These are phyloP conservation scores for Breynia disticha DNA, from an alignment of 441 rosid species.

Conservation along the genomic window DNA sequence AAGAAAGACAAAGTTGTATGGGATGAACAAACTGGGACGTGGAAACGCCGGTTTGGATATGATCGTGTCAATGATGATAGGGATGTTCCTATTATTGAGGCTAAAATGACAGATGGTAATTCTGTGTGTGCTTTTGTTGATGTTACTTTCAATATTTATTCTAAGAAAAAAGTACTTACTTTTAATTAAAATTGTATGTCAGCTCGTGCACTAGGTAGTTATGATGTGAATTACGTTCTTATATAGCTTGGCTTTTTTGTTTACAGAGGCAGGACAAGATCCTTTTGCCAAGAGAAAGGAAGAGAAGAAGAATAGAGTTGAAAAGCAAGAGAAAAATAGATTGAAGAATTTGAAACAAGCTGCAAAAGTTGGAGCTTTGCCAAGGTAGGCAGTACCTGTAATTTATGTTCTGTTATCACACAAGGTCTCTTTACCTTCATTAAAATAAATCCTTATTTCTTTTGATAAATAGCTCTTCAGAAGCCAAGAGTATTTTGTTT, in stretches of 20 bases:
- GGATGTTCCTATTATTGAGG: slow-evolving; percentile 80
- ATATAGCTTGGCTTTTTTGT: background rate
- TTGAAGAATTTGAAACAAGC: slow-evolving; percentile 70
- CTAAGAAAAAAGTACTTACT: too few relatives aligned
- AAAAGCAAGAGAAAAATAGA: slow-evolving; percentile 66
- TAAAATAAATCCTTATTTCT: too few relatives aligned
- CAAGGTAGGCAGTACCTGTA: slow-evolving; percentile 43
- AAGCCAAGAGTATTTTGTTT: too few relatives aligned
- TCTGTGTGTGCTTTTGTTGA: background rate
- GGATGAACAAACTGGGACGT: slow-evolving; percentile 73
- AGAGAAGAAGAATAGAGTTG: slow-evolving; percentile 72
- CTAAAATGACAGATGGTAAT: slow-evolving; percentile 79
- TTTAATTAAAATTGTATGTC: too few relatives aligned
- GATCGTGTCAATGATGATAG: slow-evolving; percentile 88
- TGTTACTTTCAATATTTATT: background rate
- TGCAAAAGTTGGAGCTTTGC: slow-evolving; percentile 71
- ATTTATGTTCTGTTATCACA: background rate
- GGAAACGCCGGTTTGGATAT: slow-evolving; percentile 85
- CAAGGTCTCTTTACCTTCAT: background rate
- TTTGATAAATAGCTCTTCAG: too few relatives aligned
- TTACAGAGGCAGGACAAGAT: slow-evolving; percentile 73
- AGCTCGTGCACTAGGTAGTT: too few relatives aligned
- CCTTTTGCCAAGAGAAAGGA: slow-evolving; percentile 73
- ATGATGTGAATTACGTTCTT: too few relatives aligned
- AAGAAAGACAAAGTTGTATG: slow-evolving; percentile 78